These are phyloP conservation scores for Phialocephala subalpina DNA, from an alignment of 2,329 filamentous ascomycete species.

Conservation along the genomic window DNA sequence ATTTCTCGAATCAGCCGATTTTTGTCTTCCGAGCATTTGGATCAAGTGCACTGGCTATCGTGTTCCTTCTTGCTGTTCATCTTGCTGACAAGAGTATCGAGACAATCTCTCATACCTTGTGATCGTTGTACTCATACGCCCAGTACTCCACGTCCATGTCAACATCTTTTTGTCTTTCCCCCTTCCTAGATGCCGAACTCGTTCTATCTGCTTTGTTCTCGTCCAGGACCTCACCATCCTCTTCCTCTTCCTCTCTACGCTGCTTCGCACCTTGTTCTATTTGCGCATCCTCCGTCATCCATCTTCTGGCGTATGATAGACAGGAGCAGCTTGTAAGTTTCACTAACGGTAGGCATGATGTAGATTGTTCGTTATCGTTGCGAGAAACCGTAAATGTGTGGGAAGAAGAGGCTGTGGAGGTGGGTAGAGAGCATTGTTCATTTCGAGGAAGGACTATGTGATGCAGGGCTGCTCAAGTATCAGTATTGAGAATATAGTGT, in stretches of 20 bases:
- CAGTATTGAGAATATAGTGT: background rate
- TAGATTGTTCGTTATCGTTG: no score
- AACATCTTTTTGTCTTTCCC: background rate
- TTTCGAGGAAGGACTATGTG: background rate
- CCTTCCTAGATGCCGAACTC: background rate
- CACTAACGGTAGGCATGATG: background rate
- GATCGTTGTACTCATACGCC: background rate
- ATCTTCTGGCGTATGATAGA: slow-evolving; percentile 2
- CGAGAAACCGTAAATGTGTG: background rate
- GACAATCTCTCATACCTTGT: background rate
- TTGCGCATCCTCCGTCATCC: background rate
- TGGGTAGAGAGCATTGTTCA: background rate
- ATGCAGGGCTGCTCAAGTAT: background rate
- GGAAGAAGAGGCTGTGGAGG: background rate
- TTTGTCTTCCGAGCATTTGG: background rate
- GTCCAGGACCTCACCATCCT: background rate
- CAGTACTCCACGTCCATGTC: background rate
- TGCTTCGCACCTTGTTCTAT: background rate
- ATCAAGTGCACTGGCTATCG: background rate
- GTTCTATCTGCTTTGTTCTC: background rate
- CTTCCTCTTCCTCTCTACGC: background rate
- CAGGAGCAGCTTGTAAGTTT: slow-evolving; percentile 7
- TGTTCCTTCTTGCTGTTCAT: background rate
- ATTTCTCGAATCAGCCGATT: background rate
- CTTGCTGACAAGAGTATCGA: background rate